phyloP scores from a whole-genome alignment of 768 basidiomycete species.

The Botryobasidium botryosum region DNA sequence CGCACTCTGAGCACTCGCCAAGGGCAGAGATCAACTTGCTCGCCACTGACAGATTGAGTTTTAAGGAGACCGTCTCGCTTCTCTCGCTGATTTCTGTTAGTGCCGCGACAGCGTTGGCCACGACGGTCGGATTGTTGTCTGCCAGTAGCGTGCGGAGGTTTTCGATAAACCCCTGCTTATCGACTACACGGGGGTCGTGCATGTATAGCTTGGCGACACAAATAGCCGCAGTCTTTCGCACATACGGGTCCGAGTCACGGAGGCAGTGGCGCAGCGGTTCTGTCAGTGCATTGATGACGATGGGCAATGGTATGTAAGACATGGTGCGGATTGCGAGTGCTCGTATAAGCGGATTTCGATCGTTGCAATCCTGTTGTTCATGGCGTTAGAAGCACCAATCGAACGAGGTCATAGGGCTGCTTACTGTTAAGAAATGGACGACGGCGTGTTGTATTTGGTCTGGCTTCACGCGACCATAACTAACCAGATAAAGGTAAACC shows the following conservation, averaged over 20 bases:
- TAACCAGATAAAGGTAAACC: slow-evolving; percentile 95
- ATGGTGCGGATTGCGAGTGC: slow-evolving; percentile 96
- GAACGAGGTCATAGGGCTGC: slow-evolving; percentile 9
- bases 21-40: slow-evolving; percentile 83
- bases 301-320: slow-evolving; percentile 93
- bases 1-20: slow-evolving; percentile 93
- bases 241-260: slow-evolving; percentile 91
- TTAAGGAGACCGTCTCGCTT: slow-evolving; percentile 85
- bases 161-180: slow-evolving; percentile 81
- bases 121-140: slow-evolving; percentile 90
- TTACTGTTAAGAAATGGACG: slow-evolving; percentile 74
- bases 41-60: slow-evolving; percentile 70
- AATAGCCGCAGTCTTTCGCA: slow-evolving; percentile 95
- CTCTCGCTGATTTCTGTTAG: slow-evolving; percentile 94
- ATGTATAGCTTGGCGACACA: slow-evolving; percentile 92
- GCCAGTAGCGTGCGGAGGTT: slow-evolving; percentile 82
- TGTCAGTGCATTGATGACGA: slow-evolving; percentile 66
- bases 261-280: slow-evolving; percentile 87
- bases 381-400: slow-evolving; percentile 9
- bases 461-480: slow-evolving; percentile 86
- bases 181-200: slow-evolving; percentile 72
- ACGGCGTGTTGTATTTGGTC: slow-evolving; percentile 89
- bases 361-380: slow-evolving; percentile 69
- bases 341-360: slow-evolving; percentile 90
- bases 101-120: slow-evolving; percentile 92